These are phyloP conservation scores for Nosema muscidifuracis DNA, from an alignment of 371 early-diverging fungal genomes.

Conservation along the genomic window DNA sequence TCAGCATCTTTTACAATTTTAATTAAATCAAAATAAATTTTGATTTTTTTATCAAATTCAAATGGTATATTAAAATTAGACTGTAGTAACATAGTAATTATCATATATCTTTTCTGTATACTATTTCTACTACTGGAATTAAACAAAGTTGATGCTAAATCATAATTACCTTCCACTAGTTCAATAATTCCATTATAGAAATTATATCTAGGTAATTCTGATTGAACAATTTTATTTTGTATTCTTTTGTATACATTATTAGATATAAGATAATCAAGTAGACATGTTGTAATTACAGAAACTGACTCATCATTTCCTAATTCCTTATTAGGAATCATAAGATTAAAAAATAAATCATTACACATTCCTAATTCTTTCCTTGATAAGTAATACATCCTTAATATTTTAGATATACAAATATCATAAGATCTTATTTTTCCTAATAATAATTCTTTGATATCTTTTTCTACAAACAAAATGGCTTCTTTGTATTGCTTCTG, in stretches of 20 bases:
- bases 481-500: neutral
- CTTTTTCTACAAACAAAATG: neutral
- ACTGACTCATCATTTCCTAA: slow-evolving; percentile 34
- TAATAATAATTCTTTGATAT: neutral
- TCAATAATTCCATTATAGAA: slow-evolving; percentile 45
- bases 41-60: slow-evolving; percentile 18
- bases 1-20: slow-evolving; percentile 37
- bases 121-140: slow-evolving; percentile 1
- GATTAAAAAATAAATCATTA: slow-evolving; percentile 16
- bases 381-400: slow-evolving; percentile 30
- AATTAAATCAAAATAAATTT: slow-evolving; percentile 35
- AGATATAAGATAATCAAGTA: slow-evolving; percentile 34
- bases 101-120: slow-evolving; percentile 25
- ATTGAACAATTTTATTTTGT: slow-evolving; percentile 6
- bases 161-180: slow-evolving; percentile 40
- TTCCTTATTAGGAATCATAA: slow-evolving; percentile 32
- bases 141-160: slow-evolving; percentile 14
- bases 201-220: slow-evolving; percentile 31
- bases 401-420: slow-evolving; percentile 16
- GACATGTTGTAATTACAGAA: slow-evolving; percentile 34
- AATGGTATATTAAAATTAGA: slow-evolving; percentile 26
- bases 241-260: slow-evolving; percentile 33
- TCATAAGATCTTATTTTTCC: slow-evolving; percentile 25
- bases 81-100: slow-evolving; percentile 36
- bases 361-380: slow-evolving; percentile 14